Conservation (phyloP, 768 basidiomycete genomes). For the Lactifluus piperatus region DNA sequence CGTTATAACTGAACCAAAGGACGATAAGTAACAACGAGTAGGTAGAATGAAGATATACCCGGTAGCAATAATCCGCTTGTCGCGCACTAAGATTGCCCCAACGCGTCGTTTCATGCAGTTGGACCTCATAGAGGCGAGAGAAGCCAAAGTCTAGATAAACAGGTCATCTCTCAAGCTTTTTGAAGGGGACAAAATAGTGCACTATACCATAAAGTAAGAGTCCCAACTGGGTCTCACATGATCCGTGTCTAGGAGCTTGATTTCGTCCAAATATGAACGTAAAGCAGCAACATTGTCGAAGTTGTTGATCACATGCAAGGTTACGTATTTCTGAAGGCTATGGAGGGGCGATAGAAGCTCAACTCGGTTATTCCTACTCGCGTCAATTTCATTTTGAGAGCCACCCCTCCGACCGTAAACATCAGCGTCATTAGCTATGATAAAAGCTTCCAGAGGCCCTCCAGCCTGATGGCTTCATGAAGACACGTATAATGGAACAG, state of each 20-base stretch:
- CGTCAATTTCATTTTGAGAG: neutral
- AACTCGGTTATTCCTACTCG: neutral
- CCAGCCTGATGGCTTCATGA: constrained; percentile 14
- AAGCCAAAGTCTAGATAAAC: constrained; percentile 64
- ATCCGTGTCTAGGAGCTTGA: constrained; percentile 64
- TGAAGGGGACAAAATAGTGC: neutral
- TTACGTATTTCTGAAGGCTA: constrained; percentile 39
- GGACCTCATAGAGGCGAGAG: constrained; percentile 79
- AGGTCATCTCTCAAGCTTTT: constrained; percentile 1
- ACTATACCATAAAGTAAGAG: constrained; percentile 87
- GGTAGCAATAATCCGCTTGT: constrained; percentile 69
- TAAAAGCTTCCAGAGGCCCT: constrained; percentile 60
- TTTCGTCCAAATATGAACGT: constrained; percentile 49
- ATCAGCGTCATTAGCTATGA: constrained; percentile 58
- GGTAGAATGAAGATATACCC: constrained; percentile 41
- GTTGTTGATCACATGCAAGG: constrained; percentile 56
- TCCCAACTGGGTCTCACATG: constrained; percentile 89
- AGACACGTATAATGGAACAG: constrained; percentile 7
- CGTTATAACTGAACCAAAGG: constrained; percentile 68
- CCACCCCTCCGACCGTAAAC: constrained; percentile 43
- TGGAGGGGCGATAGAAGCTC: constrained; percentile 18
- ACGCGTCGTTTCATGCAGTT: constrained; percentile 98
- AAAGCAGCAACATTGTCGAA: constrained; percentile 48
- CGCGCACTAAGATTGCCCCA: constrained; percentile 85
- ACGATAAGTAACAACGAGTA: neutral